Conservation (phyloP, 2,329 filamentous ascomycete genomes). For the Penicillium sp. region DNA sequence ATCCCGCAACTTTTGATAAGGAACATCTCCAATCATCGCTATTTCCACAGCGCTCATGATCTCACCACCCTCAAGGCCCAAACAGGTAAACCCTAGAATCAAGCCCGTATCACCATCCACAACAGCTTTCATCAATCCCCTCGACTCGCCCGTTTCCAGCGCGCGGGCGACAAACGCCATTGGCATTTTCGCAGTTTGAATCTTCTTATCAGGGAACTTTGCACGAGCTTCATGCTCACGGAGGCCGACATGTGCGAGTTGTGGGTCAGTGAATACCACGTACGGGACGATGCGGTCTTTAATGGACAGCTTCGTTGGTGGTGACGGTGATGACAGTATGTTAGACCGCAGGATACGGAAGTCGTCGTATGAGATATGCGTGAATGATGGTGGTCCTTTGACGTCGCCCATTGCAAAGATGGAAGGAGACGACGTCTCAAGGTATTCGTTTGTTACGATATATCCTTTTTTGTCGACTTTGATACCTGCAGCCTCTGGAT, state of each 20-base stretch:
- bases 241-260: neutral
- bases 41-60: neutral
- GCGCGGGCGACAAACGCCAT: neutral
- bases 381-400: neutral
- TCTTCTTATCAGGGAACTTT: neutral
- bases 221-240: neutral
- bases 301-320: neutral
- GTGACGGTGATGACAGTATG: neutral
- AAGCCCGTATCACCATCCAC: neutral
- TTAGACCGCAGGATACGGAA: neutral
- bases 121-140: neutral
- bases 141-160: neutral
- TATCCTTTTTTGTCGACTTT: neutral
- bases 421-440: neutral
- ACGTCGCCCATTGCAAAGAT: neutral
- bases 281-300: neutral
- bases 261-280: neutral
- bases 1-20: neutral
- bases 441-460: neutral
- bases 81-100: neutral
- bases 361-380: neutral
- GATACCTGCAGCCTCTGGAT: neutral
- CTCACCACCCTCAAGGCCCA: neutral
- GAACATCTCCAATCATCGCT: neutral
- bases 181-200: neutral